Conservation (phyloP, 2,329 filamentous ascomycete genomes). For the Cytospora chrysosperma region DNA sequence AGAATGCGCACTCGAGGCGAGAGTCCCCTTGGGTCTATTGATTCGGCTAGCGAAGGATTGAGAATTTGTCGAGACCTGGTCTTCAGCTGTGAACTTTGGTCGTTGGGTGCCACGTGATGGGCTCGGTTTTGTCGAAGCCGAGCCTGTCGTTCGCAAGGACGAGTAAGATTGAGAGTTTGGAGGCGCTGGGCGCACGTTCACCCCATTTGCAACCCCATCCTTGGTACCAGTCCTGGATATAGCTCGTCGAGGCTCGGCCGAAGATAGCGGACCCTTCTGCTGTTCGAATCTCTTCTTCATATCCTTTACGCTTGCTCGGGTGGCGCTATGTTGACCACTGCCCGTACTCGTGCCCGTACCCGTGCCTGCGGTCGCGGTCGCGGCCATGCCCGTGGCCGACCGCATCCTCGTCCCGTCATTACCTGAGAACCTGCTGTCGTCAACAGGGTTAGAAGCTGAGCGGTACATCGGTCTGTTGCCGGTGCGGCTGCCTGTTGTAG, state of each 20-base stretch:
- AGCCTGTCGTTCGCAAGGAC: constrained; percentile 39
- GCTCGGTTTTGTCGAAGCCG: constrained; percentile 32
- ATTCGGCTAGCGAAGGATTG: constrained; percentile 62
- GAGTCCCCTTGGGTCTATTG: constrained; percentile 48
- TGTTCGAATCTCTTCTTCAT: constrained; percentile 79
- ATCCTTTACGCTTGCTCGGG: constrained; percentile 74
- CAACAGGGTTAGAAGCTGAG: constrained; percentile 57
- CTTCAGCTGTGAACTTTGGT: constrained; percentile 48
- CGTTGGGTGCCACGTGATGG: constrained; percentile 42
- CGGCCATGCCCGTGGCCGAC: constrained; percentile 34
- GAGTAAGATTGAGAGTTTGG: constrained; percentile 41
- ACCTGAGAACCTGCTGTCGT: constrained; percentile 41
- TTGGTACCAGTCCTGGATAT: constrained; percentile 37
- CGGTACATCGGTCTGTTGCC: constrained; percentile 46
- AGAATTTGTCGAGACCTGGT: constrained; percentile 52
- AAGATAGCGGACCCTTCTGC: constrained; percentile 35
- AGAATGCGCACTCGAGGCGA: constrained; percentile 36
- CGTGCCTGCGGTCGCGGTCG: constrained; percentile 32
- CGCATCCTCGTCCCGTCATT: constrained; percentile 33
- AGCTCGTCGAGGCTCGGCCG: constrained; percentile 35
- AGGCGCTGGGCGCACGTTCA: constrained; percentile 36
- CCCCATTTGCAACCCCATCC: constrained; percentile 32
- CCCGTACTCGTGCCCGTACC: constrained; percentile 38
- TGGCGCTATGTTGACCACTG: constrained; percentile 30
- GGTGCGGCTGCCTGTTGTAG: constrained; percentile 40